These are phyloP conservation scores for Talaromyces pinophilus DNA, from an alignment of 2,329 filamentous ascomycete genomes.

Conservation along the genomic window DNA sequence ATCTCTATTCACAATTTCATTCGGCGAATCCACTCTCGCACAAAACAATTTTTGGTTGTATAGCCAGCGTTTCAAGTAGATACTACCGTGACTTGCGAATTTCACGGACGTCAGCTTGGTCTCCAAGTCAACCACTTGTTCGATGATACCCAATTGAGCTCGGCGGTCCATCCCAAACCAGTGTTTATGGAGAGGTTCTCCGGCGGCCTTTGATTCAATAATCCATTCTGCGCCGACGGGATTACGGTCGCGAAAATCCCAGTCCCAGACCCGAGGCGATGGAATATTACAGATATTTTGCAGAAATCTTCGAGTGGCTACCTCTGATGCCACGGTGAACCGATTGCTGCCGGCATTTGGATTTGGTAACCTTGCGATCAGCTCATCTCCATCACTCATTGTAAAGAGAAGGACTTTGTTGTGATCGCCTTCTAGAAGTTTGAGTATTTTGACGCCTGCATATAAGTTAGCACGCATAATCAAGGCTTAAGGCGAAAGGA, in stretches of 20 bases:
- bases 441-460: conserved; percentile 26
- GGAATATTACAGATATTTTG: conserved; percentile 29
- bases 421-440: conserved; percentile 31
- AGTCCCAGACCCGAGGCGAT: conserved; percentile 39
- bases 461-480: background rate
- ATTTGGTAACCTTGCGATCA: conserved; percentile 28
- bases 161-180: conserved; percentile 31
- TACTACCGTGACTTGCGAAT: conserved; percentile 28
- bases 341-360: conserved; percentile 27
- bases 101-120: conserved; percentile 26
- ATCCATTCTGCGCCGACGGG: conserved; percentile 45
- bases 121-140: conserved; percentile 30
- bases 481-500: background rate
- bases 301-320: conserved; percentile 31
- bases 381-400: conserved; percentile 28
- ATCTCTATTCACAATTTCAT: background rate
- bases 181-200: conserved; percentile 33
- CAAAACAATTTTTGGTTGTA: background rate
- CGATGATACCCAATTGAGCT: conserved; percentile 23
- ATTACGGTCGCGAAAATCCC: conserved; percentile 38
- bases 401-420: conserved; percentile 32
- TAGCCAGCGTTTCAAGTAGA: conserved; percentile 26
- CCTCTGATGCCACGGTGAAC: conserved; percentile 29
- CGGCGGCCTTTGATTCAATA: conserved; percentile 40
- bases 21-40: background rate